Conservation (phyloP, 2,329 filamentous ascomycete species). For the Verticillium zaregamsianum region DNA sequence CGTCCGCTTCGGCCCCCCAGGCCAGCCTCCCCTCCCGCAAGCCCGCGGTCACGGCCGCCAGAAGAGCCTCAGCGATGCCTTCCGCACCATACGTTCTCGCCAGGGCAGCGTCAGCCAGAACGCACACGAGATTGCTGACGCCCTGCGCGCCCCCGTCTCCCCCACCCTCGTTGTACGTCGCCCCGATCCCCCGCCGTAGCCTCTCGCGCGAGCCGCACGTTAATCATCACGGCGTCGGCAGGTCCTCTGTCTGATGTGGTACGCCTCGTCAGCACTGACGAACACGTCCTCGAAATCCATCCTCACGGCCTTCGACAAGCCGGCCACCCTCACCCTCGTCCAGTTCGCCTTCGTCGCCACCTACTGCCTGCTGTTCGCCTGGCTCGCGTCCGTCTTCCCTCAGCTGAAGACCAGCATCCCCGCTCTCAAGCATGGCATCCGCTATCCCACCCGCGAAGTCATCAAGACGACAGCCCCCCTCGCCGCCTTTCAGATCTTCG, state of each 20-base stretch:
- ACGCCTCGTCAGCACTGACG: slow-evolving; percentile 89
- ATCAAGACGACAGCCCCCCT: slow-evolving; percentile 86
- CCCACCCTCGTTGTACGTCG: slow-evolving; percentile 74
- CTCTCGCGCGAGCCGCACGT: not conserved
- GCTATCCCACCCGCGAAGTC: slow-evolving; percentile 74
- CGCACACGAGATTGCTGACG: slow-evolving; percentile 88
- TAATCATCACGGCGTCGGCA: slow-evolving; percentile 31
- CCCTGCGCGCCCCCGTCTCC: slow-evolving; percentile 84
- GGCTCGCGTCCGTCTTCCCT: slow-evolving; percentile 70
- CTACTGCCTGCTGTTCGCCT: slow-evolving; percentile 78
- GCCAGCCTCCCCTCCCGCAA: not conserved
- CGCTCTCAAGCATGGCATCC: slow-evolving; percentile 78
- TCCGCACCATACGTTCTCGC: slow-evolving; percentile 74
- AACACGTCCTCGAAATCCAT: slow-evolving; percentile 99
- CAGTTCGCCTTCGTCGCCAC: slow-evolving; percentile 92
- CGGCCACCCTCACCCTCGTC: slow-evolving; percentile 83
- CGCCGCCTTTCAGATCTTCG: slow-evolving; percentile 87
- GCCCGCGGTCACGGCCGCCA: slow-evolving; percentile 59
- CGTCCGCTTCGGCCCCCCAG: slow-evolving; percentile 1
- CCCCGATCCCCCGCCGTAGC: not conserved
- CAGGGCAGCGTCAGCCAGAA: slow-evolving; percentile 87
- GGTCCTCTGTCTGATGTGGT: slow-evolving; percentile 87
- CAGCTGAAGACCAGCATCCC: slow-evolving; percentile 67
- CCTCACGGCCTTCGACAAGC: slow-evolving; percentile 83
- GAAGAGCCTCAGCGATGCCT: slow-evolving; percentile 86